These are phyloP conservation scores for Suillus tomentosus DNA, from an alignment of 768 basidiomycete genomes.

Conservation along the genomic window DNA sequence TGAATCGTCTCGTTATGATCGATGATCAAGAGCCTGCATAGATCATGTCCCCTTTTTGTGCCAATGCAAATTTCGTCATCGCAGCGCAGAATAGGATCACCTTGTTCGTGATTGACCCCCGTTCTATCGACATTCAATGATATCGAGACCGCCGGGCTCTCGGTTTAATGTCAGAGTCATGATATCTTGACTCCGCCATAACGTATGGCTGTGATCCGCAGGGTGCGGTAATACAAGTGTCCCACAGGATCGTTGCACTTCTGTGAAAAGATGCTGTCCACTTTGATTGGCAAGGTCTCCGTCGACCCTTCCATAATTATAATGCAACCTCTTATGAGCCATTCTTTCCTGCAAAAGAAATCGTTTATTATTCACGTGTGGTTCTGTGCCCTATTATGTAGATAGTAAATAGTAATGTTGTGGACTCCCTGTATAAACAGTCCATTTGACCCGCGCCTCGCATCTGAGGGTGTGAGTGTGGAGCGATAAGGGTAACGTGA, in stretches of 20 bases:
- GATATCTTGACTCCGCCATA: not conserved
- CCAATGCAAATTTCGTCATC: not conserved
- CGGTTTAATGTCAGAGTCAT: not conserved
- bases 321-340: not conserved
- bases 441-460: not conserved
- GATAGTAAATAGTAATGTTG: not conserved
- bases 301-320: constrained; percentile 7
- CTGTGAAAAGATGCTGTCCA: not conserved
- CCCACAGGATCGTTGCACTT: not conserved
- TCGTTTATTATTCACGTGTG: not conserved
- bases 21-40: not conserved
- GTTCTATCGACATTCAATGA: not conserved
- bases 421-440: not conserved
- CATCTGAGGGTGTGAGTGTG: not conserved
- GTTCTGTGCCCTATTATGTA: not conserved
- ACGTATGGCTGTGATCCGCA: constrained; percentile 5
- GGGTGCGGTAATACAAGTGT: not conserved
- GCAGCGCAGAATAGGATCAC: not conserved
- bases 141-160: not conserved
- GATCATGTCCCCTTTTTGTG: not conserved
- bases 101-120: not conserved
- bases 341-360: not conserved
- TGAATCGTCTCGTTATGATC: not conserved
- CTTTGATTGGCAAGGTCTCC: not conserved
- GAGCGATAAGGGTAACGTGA: constrained; percentile 3